Evolutionary conservation across 1,284 basidiomycete species (phyloP).

Genomic region (Leccinum subfulvum): DNA sequence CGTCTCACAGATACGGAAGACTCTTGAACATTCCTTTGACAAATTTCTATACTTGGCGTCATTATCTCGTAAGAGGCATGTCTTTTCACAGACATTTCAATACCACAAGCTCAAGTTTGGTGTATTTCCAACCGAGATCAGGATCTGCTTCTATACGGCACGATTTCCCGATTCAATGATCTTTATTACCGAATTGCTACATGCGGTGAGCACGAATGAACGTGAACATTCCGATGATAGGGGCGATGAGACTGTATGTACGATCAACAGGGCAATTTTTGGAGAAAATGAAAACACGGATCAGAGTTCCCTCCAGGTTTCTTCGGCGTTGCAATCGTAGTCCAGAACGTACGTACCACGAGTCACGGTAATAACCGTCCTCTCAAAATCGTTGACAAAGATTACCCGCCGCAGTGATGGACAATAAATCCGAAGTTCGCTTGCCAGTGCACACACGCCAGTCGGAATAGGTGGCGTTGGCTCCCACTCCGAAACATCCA

Average conservation of each 20-base stretch:
- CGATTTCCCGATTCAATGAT: not conserved
- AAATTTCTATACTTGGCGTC: not conserved
- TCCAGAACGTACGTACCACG: slow-evolving; percentile 44
- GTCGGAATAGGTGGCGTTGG: slow-evolving; percentile 50
- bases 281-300: slow-evolving; percentile 10
- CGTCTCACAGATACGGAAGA: not conserved
- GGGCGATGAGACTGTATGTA: slow-evolving; percentile 5
- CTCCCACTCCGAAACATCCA: slow-evolving; percentile 64
- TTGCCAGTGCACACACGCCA: slow-evolving; percentile 55
- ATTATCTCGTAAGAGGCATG: not conserved
- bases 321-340: slow-evolving; percentile 42
- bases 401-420: slow-evolving; percentile 48
- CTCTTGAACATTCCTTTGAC: no score
- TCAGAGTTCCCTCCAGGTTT: slow-evolving; percentile 52
- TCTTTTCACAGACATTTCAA: not conserved
- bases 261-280: slow-evolving; percentile 3
- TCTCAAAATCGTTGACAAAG: slow-evolving; percentile 61
- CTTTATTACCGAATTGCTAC: slow-evolving; percentile 17
- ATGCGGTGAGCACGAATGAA: slow-evolving; percentile 21
- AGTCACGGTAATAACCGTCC: slow-evolving; percentile 46
- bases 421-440: slow-evolving; percentile 59
- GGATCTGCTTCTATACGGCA: slow-evolving; percentile 9
- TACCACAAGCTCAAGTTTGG: not conserved
- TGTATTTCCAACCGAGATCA: not conserved
- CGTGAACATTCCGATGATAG: slow-evolving; percentile 8